These are phyloP conservation scores for Vaucheria bursata DNA, from an alignment of 352 stramenopile species.

Conservation along the genomic window DNA sequence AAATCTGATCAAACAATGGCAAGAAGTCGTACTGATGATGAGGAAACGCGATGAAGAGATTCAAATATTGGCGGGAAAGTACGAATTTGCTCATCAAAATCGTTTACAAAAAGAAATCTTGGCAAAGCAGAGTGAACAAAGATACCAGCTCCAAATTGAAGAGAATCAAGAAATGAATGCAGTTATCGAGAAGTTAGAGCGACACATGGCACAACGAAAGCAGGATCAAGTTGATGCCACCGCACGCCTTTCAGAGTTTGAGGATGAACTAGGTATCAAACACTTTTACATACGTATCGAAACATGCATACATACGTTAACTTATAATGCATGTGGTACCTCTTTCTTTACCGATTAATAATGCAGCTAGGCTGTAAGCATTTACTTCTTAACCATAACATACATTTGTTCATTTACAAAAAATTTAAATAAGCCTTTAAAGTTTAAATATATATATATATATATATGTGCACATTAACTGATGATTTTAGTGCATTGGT, in stretches of 20 bases:
- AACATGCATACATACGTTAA: no score
- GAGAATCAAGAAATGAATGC: conserved; percentile 68
- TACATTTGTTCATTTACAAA: no score
- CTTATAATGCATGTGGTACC: no score
- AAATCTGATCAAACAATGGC: conserved; percentile 84
- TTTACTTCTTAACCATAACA: no score
- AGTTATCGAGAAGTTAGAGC: conserved; percentile 31
- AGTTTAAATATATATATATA: no score
- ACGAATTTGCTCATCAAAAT: conserved; percentile 59
- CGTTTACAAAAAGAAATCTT: conserved; percentile 60
- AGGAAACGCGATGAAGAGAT: conserved; percentile 79
- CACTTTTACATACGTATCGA: no score
- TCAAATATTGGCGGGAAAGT: conserved; percentile 69
- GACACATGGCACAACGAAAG: conserved; percentile 38
- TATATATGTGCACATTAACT: no score
- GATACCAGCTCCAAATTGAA: conserved; percentile 68
- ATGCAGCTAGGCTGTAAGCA: no score
- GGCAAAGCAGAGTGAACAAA: conserved; percentile 62
- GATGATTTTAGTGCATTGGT: no score
- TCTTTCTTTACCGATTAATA: no score
- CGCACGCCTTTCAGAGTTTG: conserved; percentile 64
- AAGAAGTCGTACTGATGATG: conserved; percentile 83
- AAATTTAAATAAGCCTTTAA: no score
- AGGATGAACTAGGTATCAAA: conserved; percentile 81
- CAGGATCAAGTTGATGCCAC: conserved; percentile 62